Base-by-base conservation (phyloP, 805 yeast species). In the Metschnikowia matae region DNA sequence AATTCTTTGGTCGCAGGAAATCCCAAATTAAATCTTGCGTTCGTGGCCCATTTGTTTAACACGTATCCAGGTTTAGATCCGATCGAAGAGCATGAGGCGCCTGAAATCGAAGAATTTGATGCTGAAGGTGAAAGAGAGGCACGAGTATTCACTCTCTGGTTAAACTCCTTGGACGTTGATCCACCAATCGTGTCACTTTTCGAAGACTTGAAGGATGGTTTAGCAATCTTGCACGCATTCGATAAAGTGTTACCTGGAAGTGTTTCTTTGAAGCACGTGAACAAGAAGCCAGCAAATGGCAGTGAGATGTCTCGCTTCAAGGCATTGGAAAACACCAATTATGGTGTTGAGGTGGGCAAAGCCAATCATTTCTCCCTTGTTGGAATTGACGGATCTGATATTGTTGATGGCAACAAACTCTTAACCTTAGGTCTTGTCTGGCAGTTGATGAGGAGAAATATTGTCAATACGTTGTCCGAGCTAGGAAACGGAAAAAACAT, bases 81-180 rank as follows among this genome's bases (percentile, higher is more conserved):
- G 51, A 81, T 92, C 56, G 95, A 89, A 64, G 98, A 91, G 70
- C 77, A 74, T 51, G 97, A 92, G 68, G 86, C 84, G 61, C 88
- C 94, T 29, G 98, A 91, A 66, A 89, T 94, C 60, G 99, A 94
- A 74, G 98, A 89, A 59, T 94, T 94, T 63, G 99, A 94, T 67
- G 99, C 99, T 23, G 99, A 94, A 73, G 99, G 99, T 55, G 99
- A 94, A 73, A 87, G 99, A 73, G 99, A 94, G 74, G 99, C 99
- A 3, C 82, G 99, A 69, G 99, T 94, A 11, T 94, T 94, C 73
- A 94, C 99, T 5, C 74, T 94, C 63, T 94, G 99, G 99, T 81
- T 94, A 65, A 94, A 94, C 71, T 89, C 97, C 1, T 79, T 94
- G 62, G 98, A 94, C 58, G 98, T 94, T 14, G 94, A 91, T 55